These are phyloP conservation scores for Porphyrellus cyaneotinctus DNA, from an alignment of 768 basidiomycete genomes.

Conservation along the genomic window DNA sequence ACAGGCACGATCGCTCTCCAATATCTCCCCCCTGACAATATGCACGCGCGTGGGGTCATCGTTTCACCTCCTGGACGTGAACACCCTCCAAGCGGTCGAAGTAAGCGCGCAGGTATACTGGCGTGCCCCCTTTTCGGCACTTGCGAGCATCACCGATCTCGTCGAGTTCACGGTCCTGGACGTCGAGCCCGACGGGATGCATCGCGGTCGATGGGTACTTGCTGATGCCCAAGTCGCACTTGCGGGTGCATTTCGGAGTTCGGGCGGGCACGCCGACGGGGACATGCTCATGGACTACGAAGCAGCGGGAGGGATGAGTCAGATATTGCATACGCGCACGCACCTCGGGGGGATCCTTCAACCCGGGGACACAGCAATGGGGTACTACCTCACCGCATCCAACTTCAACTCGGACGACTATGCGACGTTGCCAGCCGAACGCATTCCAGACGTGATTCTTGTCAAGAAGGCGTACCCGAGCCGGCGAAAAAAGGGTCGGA, in stretches of 20 bases:
- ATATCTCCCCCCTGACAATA: slow-evolving; percentile 83
- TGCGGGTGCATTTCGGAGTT: slow-evolving; percentile 70
- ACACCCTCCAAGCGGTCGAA: slow-evolving; percentile 81
- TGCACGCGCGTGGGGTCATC: slow-evolving; percentile 92
- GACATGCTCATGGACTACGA: slow-evolving; percentile 61
- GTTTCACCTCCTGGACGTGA: slow-evolving; percentile 85
- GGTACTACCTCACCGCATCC: slow-evolving; percentile 81
- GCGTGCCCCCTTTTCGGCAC: slow-evolving; percentile 84
- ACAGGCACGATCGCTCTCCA: slow-evolving; percentile 76
- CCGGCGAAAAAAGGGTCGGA: slow-evolving; percentile 82
- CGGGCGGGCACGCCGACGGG: slow-evolving; percentile 39
- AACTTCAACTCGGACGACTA: slow-evolving; percentile 95
- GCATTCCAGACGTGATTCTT: slow-evolving; percentile 88
- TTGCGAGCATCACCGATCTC: slow-evolving; percentile 80
- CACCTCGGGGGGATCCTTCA: slow-evolving; percentile 92
- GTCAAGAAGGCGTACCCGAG: slow-evolving; percentile 96
- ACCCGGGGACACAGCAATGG: slow-evolving; percentile 90
- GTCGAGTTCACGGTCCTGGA: slow-evolving; percentile 95
- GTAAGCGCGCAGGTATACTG: slow-evolving; percentile 78
- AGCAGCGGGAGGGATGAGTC: slow-evolving; percentile 53
- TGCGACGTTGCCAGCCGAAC: slow-evolving; percentile 55
- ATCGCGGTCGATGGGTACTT: slow-evolving; percentile 74
- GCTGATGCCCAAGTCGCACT: slow-evolving; percentile 90
- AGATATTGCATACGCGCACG: slow-evolving; percentile 93
- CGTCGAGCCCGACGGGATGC: slow-evolving; percentile 74